These are phyloP conservation scores for Hansfordia pulvinata DNA, from an alignment of 2,329 filamentous ascomycete species.

Conservation along the genomic window DNA sequence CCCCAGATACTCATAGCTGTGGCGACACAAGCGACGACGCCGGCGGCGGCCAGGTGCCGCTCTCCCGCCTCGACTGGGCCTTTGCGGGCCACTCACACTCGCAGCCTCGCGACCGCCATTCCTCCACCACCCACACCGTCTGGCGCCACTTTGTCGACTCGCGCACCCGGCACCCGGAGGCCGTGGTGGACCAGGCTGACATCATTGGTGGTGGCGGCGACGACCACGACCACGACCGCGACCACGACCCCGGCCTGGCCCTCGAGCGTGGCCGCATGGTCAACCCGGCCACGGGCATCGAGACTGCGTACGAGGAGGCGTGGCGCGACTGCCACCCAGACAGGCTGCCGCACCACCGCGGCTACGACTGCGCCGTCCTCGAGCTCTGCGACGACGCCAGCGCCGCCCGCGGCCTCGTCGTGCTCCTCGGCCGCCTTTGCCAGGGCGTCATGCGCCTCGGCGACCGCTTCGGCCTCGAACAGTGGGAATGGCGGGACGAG, in stretches of 20 bases:
- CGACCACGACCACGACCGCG: constrained; percentile 39
- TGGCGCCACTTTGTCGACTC: constrained; percentile 52
- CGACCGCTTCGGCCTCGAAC: constrained; percentile 30
- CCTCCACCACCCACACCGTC: constrained; percentile 18
- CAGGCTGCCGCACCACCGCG: constrained; percentile 9
- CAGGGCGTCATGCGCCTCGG: constrained; percentile 41
- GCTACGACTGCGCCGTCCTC: constrained; percentile 23
- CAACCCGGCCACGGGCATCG: constrained; percentile 36
- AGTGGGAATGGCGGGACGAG: constrained; percentile 32
- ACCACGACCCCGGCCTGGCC: constrained; percentile 12
- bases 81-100: constrained; percentile 43
- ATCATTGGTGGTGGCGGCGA: constrained; percentile 21
- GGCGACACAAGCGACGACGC: background rate
- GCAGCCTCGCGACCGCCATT: constrained; percentile 11
- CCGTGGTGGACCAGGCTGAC: constrained; percentile 10
- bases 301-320: constrained; percentile 50
- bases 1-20: background rate
- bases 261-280: constrained; percentile 47
- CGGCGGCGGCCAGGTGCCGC: constrained; percentile 1
- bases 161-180: constrained; percentile 23
- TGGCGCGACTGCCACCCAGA: constrained; percentile 37
- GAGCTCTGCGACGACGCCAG: constrained; percentile 18
- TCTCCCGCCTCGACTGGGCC: constrained; percentile 44
- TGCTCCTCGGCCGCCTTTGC: constrained; percentile 37
- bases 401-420: constrained; percentile 30